Evolutionary conservation across 495 filamentous ascomycete genomes (phyloP).

Genomic region (Lasiosphaeris hirsuta): DNA sequence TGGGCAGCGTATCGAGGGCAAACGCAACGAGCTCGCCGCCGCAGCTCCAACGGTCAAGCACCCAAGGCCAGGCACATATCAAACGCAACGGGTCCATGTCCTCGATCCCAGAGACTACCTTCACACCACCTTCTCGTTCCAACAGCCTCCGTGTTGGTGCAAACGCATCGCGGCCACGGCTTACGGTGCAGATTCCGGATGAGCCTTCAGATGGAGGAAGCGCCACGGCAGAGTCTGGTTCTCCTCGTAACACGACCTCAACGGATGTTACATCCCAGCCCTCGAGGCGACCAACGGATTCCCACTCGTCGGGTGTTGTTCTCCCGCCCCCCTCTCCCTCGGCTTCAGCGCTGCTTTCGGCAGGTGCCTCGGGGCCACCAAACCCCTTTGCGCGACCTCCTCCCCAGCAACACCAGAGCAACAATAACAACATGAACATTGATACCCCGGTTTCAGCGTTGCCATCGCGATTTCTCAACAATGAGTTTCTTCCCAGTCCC

Average conservation of each 20-base stretch:
- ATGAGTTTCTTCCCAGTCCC: constrained; percentile 80
- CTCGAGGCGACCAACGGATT: constrained; percentile 46
- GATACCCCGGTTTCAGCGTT: constrained; percentile 98
- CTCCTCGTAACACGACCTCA: constrained; percentile 69
- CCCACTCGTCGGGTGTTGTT: constrained; percentile 62
- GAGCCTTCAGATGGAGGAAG: constrained; percentile 81
- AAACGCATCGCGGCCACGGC: constrained; percentile 64
- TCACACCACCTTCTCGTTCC: constrained; percentile 69
- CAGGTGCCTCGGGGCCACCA: constrained; percentile 86
- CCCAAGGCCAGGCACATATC: constrained; percentile 36
- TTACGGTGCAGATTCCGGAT: constrained; percentile 92
- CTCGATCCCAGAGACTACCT: constrained; percentile 52
- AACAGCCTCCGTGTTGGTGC: constrained; percentile 61
- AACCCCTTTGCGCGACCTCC: constrained; percentile 91
- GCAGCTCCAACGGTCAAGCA: constrained; percentile 43
- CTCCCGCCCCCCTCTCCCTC: constrained; percentile 92
- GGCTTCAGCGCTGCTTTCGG: constrained; percentile 75
- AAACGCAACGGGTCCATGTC: constrained; percentile 51
- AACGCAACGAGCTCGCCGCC: constrained; percentile 48
- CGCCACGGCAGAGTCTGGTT: constrained; percentile 66
- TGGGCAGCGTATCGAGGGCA: constrained; percentile 48
- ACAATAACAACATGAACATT: constrained; percentile 68
- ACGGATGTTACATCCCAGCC: constrained; percentile 44
- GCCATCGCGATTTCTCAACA: constrained; percentile 83
- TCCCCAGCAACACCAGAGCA: constrained; percentile 47